Evolutionary conservation across 768 basidiomycete species (phyloP), one percentile per base, ranked within the genome.

Genomic region (Lactarius sp.): DNA sequence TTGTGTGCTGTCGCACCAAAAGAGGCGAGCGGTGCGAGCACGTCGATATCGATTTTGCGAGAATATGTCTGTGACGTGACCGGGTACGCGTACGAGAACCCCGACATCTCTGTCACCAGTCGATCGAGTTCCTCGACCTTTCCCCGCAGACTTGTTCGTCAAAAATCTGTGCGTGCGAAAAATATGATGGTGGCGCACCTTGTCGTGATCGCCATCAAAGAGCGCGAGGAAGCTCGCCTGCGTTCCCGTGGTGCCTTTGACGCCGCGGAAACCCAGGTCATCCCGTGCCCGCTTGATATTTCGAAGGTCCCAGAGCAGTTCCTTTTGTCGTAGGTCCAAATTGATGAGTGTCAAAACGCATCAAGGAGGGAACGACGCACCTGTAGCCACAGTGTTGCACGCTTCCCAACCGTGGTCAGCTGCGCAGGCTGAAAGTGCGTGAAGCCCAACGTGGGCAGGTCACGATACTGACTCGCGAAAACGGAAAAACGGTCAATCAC

Each of bases 401-500:
- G 85, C 78, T 99, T 99, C 6, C 97, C 97, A 34, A 99, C 96
- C 2, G 97, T 99, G 0, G 96, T 98, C 63, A 98, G 80, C 77
- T 99, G 97, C 7, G 97, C 97, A 4, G 97, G 95, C 75, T 99
- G 97, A 80, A 94, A 99, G 75, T 99, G 97, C 5, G 97, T 99
- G 78, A 96, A 99, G 1, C 97, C 97, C 37, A 99, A 83, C 0
- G 95, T 94, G 0, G 97, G 94, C 44, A 98, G 83, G 63, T 86
- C 91, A 52, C 86, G 86, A 73, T 98, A 87, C 70, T 94, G 81
- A 44, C 82, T 79, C 7, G 97, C 94, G 67, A 98, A 99, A 2
- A 75, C 71, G 27, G 94, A 81, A 46, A 99, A 83, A 39, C 96
- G 88, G 49, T 90, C 89, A 70, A 99, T 95, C 58, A 99, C 83